Evolutionary conservation across 116 monocot species (phyloP).

Genomic region (Dioscorea cayenensis): DNA sequence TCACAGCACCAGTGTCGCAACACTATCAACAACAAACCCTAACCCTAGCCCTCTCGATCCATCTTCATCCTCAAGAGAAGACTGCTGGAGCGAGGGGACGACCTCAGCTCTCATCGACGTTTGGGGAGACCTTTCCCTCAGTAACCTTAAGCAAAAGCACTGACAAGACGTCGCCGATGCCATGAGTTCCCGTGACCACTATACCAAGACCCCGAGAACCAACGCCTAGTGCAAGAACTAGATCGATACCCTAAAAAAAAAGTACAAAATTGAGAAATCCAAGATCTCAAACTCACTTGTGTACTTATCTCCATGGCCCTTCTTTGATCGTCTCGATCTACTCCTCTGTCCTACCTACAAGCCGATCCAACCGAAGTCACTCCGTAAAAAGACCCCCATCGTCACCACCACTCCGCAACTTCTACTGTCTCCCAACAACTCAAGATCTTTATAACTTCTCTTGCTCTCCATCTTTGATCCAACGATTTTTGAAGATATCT

Average conservation of each 20-base stretch:
- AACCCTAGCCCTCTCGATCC: constrained; percentile 37
- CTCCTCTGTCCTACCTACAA: constrained; percentile 40
- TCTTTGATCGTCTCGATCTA: constrained; percentile 61
- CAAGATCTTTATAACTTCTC: too few species aligned
- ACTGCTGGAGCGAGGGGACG: constrained; percentile 88
- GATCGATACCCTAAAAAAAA: constrained; percentile 87
- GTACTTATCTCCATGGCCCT: constrained; percentile 35
- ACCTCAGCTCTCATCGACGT: constrained; percentile 77
- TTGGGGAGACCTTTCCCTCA: constrained; percentile 76
- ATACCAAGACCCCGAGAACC: constrained; percentile 47
- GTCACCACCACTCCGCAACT: background rate
- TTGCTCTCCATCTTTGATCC: too few species aligned
- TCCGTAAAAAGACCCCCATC: background rate
- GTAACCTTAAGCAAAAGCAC: constrained; percentile 75
- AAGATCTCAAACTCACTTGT: constrained; percentile 17
- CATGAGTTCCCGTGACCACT: constrained; percentile 61
- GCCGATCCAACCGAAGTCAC: background rate
- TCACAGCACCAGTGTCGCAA: background rate
- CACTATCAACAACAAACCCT: constrained; percentile 22
- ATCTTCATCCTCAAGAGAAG: too few species aligned
- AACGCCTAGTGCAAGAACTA: constrained; percentile 89
- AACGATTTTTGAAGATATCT: background rate
- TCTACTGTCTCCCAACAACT: too few species aligned
- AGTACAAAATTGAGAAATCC: constrained; percentile 72
- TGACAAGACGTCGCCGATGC: constrained; percentile 89